Base-by-base conservation (phyloP, 768 basidiomycete species). In the Serendipita vermifera region DNA sequence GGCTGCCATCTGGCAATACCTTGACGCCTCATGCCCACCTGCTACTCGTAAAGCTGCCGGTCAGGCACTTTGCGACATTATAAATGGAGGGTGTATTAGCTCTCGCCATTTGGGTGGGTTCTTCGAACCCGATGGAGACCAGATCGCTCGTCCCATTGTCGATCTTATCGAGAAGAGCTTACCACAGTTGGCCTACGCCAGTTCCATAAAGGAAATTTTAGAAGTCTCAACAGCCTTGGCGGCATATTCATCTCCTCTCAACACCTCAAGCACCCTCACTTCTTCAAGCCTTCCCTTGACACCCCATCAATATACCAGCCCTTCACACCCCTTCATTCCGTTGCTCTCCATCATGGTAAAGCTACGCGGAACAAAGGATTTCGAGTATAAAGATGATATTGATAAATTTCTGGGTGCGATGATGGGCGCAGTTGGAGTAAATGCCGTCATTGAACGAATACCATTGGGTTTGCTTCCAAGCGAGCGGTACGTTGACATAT, bases 371-470 rank as follows among this genome's bases (percentile, higher is more conserved):
- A 75, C 84, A 63, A 89, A 85, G 68, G 80, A 75, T 1, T 99
- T 98, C 63, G 91, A 96, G 67, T 78, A 86, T 69, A 92, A 89
- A 67, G 92, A 93, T 64, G 80, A 78, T 17, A 90, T 83, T 13
- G 94, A 99, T 65, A 71, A 71, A 7, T 81, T 84, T 0, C 71
- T 98, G 33, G 80, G 84, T 1, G 77, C 79, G 24, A 88, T 91
- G 0, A 86, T 96, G 78, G 79, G 81, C 58, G 76, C 88, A 3
- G 70, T 96, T 41, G 96, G 96, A 3, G 92, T 94, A 4, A 80
- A 85, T 58, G 81, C 81, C 1, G 65, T 98, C 3, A 72, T 99
- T 32, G 69, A 73, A 20, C 71, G 74, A 20, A 72, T 98, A 38
- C 96, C 96, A 7, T 71, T 98, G 51, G 93, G 94, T 62, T 72